Evolutionary conservation across 1,284 basidiomycete genomes (phyloP).

Genomic region (Ustilago esculenta): DNA sequence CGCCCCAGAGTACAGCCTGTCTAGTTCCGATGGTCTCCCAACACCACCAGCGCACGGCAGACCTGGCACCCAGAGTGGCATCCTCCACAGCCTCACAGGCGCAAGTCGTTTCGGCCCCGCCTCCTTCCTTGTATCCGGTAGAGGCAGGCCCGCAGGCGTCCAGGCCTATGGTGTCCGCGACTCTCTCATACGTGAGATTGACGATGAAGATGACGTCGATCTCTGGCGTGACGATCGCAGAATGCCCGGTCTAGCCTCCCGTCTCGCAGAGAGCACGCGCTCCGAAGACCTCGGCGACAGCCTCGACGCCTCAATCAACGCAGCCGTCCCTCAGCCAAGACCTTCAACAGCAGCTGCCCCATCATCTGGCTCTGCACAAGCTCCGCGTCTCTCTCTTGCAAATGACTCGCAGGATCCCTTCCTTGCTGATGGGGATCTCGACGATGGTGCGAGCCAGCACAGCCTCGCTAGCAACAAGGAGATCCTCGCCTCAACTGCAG

Average conservation of each 20-base stretch:
- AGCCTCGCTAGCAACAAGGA: constrained; percentile 35
- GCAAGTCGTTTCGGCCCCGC: constrained; percentile 46
- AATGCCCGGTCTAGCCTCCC: constrained; percentile 34
- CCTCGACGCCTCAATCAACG: constrained; percentile 23
- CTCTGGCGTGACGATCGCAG: constrained; percentile 50
- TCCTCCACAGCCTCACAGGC: constrained; percentile 44
- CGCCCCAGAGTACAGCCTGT: constrained; percentile 46
- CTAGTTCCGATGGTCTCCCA: constrained; percentile 52
- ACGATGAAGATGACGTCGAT: constrained; percentile 54
- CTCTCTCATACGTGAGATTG: constrained; percentile 52
- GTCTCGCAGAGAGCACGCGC: constrained; percentile 28
- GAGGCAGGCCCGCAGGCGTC: constrained; percentile 11
- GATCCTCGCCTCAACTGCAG: not conserved
- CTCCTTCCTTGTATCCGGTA: constrained; percentile 29
- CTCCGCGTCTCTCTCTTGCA: not conserved
- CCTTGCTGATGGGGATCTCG: constrained; percentile 48
- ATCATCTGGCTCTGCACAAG: not conserved
- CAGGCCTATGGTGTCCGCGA: constrained; percentile 26
- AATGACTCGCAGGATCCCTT: constrained; percentile 47
- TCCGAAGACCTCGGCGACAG: constrained; percentile 39
- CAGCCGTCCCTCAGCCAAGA: constrained; percentile 4
- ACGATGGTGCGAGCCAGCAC: constrained; percentile 33
- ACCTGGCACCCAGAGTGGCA: constrained; percentile 31
- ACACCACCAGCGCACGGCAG: constrained; percentile 29
- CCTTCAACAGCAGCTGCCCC: constrained; percentile 1